A percentile compares a stretch with the other conserved stretches of the same genome.
phyloP scores from a whole-genome alignment of 129 eudicot genomes.

The Centaurea solstitialis region DNA sequence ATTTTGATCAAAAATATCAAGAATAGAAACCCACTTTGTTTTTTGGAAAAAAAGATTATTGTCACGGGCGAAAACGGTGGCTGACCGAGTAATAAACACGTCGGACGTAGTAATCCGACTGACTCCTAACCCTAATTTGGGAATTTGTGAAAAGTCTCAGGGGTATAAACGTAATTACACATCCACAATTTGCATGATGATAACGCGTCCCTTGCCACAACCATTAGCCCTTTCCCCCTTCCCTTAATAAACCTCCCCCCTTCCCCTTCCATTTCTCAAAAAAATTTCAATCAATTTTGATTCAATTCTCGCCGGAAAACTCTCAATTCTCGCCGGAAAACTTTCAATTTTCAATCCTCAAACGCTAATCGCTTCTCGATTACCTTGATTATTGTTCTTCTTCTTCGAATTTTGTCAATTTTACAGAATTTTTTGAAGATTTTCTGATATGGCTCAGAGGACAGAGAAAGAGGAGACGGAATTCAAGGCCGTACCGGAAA shows the following conservation, averaged over 20 bases:
- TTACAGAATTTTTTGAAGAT: background rate
- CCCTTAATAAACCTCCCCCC: conserved; percentile 38
- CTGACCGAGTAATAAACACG: conserved; percentile 22
- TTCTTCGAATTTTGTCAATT: background rate
- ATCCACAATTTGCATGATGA: conserved; percentile 33
- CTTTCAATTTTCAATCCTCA: background rate
- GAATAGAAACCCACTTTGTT: background rate
- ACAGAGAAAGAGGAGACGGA: conserved; percentile 78
- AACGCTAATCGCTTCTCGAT: background rate
- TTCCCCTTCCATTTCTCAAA: conserved; percentile 3
- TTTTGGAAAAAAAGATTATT: background rate
- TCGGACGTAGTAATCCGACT: conserved; percentile 33
- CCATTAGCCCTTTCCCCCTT: conserved; percentile 29
- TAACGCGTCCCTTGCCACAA: conserved; percentile 38
- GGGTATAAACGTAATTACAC: background rate
- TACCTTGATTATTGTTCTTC: background rate
- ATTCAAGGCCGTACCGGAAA: conserved; percentile 64
- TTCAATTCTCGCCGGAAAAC: background rate
- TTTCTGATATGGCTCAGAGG: conserved; percentile 64
- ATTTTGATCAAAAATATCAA: background rate
- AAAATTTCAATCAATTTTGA: too few species aligned
- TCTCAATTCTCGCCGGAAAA: background rate
- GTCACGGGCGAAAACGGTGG: conserved; percentile 22
- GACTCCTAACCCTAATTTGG: conserved; percentile 1
- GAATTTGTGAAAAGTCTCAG: conserved; percentile 7